Evolutionary conservation across 306 rosid species (phyloP).

Genomic region (Lathyrus tuberosus): DNA sequence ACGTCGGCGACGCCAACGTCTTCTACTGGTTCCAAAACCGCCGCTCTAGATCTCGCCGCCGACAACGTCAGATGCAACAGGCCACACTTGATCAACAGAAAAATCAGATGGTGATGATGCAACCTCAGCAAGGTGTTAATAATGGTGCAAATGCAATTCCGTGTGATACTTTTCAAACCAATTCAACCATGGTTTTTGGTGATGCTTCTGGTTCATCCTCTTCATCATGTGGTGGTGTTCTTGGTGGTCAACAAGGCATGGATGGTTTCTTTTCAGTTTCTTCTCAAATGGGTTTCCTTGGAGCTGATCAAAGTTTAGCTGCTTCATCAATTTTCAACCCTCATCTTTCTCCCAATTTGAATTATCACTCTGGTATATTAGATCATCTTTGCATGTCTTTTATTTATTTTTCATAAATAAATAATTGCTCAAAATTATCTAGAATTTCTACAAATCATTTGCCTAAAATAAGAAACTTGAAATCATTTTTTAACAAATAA

Average conservation of each 20-base stretch:
- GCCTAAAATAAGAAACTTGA: no score
- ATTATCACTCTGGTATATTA: slow-evolving; percentile 60
- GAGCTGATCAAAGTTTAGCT: slow-evolving; percentile 54
- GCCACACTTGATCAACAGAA: slow-evolving; percentile 55
- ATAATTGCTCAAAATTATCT: background rate
- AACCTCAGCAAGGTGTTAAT: background rate
- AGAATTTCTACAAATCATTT: background rate
- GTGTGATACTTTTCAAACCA: slow-evolving; percentile 23
- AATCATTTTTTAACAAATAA: no score
- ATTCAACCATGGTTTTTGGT: slow-evolving; percentile 29
- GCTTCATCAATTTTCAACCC: slow-evolving; percentile 52
- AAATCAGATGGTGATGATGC: slow-evolving; percentile 24
- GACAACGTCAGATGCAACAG: slow-evolving; percentile 87
- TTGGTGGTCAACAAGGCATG: slow-evolving; percentile 25
- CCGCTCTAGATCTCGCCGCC: slow-evolving; percentile 92
- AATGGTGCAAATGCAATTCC: slow-evolving; percentile 50
- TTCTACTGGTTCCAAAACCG: slow-evolving; percentile 99
- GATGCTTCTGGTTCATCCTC: slow-evolving; percentile 46
- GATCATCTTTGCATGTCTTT: slow-evolving; percentile 17
- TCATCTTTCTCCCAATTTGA: slow-evolving; percentile 48
- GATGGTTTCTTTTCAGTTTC: slow-evolving; percentile 49
- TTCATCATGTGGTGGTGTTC: slow-evolving; percentile 40
- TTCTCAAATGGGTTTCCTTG: slow-evolving; percentile 58
- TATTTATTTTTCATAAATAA: background rate
- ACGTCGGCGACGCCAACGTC: slow-evolving; percentile 89